These are phyloP conservation scores for Helianthus tuberosus DNA, from an alignment of 129 eudicot genomes.

Conservation along the genomic window DNA sequence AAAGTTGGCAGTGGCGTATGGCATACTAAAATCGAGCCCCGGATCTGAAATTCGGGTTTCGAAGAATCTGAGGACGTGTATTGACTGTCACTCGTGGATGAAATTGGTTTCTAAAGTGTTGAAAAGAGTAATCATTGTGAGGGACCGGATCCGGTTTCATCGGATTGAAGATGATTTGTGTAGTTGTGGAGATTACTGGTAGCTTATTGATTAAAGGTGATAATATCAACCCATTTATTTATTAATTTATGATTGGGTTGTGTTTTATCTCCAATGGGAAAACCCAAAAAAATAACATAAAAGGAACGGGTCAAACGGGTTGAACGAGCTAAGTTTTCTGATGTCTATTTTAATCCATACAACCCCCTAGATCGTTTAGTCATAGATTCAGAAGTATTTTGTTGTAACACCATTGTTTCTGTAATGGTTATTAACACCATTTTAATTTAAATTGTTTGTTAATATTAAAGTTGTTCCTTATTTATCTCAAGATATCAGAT, in stretches of 20 bases:
- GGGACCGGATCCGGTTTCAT: slow-evolving; percentile 89
- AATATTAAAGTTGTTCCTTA: too few species aligned
- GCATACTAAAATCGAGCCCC: slow-evolving; percentile 67
- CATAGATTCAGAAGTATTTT: not conserved
- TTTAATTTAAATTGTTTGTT: too few species aligned
- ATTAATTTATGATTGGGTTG: not conserved
- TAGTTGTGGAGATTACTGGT: slow-evolving; percentile 91
- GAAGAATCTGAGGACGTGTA: slow-evolving; percentile 78
- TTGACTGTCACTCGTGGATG: slow-evolving; percentile 84
- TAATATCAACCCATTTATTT: not conserved
- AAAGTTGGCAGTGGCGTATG: slow-evolving; percentile 72
- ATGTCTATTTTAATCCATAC: not conserved
- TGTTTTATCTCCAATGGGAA: not conserved
- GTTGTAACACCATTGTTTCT: not conserved
- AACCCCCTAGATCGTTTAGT: not conserved
- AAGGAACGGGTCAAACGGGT: not conserved
- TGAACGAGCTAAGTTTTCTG: not conserved
- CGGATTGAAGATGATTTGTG: slow-evolving; percentile 69
- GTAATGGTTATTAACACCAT: not conserved
- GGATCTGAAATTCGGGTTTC: slow-evolving; percentile 65
- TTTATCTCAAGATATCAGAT: slow-evolving; percentile 69
- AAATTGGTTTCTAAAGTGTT: slow-evolving; percentile 68
- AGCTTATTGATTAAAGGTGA: slow-evolving; percentile 19
- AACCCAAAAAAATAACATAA: not conserved
- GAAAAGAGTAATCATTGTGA: slow-evolving; percentile 68